Conservation (phyloP, 306 rosid species). For the Crataegus laevigata region DNA sequence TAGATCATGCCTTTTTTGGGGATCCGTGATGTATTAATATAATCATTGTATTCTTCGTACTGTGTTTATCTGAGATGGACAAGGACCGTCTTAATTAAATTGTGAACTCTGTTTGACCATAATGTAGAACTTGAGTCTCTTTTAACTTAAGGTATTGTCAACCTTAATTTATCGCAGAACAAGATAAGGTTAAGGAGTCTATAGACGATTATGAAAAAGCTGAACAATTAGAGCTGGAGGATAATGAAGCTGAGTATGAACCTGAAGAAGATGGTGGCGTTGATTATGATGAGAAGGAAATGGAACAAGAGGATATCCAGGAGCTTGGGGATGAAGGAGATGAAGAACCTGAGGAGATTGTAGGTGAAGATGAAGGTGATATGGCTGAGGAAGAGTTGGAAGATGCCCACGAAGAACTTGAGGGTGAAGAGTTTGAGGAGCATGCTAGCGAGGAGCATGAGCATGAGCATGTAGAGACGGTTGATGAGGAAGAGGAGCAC, state of each 20-base stretch:
- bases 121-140: constrained; percentile 23
- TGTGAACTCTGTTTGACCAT: neutral
- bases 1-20: neutral
- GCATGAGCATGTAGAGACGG: constrained; percentile 46
- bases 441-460: constrained; percentile 45
- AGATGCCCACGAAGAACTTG: constrained; percentile 69
- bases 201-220: constrained; percentile 77
- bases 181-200: constrained; percentile 72
- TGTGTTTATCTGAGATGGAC: neutral
- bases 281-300: constrained; percentile 94
- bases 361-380: constrained; percentile 71
- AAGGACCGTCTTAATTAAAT: constrained; percentile 11
- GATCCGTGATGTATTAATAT: neutral
- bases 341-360: constrained; percentile 63
- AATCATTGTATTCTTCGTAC: neutral
- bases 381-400: constrained; percentile 70
- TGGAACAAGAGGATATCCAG: constrained; percentile 64
- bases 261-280: constrained; percentile 75
- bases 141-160: constrained; percentile 31
- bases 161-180: constrained; percentile 59
- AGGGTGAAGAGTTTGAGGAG: constrained; percentile 70
- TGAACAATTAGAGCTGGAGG: constrained; percentile 90
- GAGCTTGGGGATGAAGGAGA: constrained; percentile 70
- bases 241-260: constrained; percentile 93
- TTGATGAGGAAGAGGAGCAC: constrained; percentile 84